Evolutionary conservation across 805 yeast genomes (phyloP).

Genomic region (Candida tammaniensis): DNA sequence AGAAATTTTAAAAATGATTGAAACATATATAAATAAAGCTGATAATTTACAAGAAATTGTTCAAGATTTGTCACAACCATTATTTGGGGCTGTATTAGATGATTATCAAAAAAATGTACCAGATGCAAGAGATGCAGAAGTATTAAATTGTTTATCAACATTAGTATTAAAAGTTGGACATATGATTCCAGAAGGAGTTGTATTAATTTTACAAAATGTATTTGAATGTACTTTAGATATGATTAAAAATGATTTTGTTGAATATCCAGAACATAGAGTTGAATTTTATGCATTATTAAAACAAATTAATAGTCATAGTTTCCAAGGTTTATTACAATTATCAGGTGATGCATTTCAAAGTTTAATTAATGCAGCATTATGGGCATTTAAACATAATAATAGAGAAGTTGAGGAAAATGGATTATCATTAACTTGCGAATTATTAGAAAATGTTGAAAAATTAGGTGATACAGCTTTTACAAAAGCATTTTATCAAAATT

Average conservation of each 20-base stretch:
- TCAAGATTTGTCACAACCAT: conserved; percentile 74
- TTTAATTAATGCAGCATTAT: conserved; percentile 87
- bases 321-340: conserved; percentile 79
- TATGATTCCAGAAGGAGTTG: conserved; percentile 85
- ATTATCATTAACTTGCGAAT: conserved; percentile 75
- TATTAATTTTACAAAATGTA: conserved; percentile 80
- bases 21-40: conserved; percentile 83
- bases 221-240: conserved; percentile 92
- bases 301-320: conserved; percentile 81
- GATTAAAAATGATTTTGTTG: conserved; percentile 94
- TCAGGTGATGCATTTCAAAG: conserved; percentile 91
- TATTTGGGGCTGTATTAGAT: conserved; percentile 79
- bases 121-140: conserved; percentile 97
- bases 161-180: conserved; percentile 85
- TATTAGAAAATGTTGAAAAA: conserved; percentile 79
- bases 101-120: conserved; percentile 89
- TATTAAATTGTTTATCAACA: conserved; percentile 89
- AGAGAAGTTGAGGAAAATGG: conserved; percentile 96
- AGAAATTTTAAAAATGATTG: conserved; percentile 85
- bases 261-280: conserved; percentile 96
- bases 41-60: conserved; percentile 84
- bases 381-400: conserved; percentile 98
- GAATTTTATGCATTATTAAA: conserved; percentile 89
- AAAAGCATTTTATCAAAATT: conserved; percentile 82
- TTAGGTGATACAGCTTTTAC: conserved; percentile 72